Evolutionary conservation across 805 yeast genomes (phyloP).

Genomic region (Jamesozyma jinghongensis): DNA sequence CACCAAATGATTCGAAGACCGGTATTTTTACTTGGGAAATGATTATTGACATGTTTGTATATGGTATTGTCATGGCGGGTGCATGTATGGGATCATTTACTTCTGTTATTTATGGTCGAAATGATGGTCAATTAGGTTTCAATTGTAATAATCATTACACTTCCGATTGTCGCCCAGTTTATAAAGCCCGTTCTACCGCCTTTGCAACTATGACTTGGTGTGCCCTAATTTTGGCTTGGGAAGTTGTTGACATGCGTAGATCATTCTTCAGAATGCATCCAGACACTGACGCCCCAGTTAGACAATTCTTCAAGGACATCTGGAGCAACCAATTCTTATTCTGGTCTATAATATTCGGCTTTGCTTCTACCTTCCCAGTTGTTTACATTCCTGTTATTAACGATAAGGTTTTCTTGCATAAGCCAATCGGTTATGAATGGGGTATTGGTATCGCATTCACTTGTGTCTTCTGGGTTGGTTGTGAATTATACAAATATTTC

Average conservation of each 20-base stretch:
- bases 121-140: constrained; percentile 54
- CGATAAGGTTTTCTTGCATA: constrained; percentile 62
- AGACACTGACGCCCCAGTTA: constrained; percentile 49
- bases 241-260: constrained; percentile 61
- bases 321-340: constrained; percentile 71
- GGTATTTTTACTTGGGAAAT: constrained; percentile 69
- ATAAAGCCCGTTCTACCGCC: constrained; percentile 65
- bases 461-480: constrained; percentile 45
- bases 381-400: constrained; percentile 86
- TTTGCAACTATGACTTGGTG: constrained; percentile 85
- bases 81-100: constrained; percentile 61
- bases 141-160: constrained; percentile 49
- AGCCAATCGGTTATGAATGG: constrained; percentile 71
- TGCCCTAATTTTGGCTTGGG: constrained; percentile 76
- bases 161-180: constrained; percentile 50
- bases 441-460: constrained; percentile 59
- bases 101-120: constrained; percentile 56
- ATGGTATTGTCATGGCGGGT: constrained; percentile 67
- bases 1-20: constrained; percentile 82
- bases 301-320: constrained; percentile 52
- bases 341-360: constrained; percentile 71
- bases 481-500: constrained; percentile 57
- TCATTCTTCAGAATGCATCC: constrained; percentile 68
- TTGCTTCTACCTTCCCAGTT: constrained; percentile 66
- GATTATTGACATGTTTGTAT: constrained; percentile 56